phyloP scores from a whole-genome alignment of 1,139 yeast genomes.

The Taphrina pruni region DNA sequence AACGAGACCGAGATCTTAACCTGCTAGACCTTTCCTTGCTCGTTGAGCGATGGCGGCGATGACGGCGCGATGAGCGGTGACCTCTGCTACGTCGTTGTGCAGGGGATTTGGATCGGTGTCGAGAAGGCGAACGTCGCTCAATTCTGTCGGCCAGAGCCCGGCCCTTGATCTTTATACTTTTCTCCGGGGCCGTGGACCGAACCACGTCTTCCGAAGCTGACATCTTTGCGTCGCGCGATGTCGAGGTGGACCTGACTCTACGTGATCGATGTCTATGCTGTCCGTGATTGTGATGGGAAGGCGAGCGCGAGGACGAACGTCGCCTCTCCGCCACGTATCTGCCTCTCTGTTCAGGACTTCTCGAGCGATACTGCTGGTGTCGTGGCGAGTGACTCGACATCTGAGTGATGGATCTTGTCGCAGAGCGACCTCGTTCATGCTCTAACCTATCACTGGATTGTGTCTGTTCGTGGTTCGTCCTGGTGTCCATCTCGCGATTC shows the following conservation, averaged over 20 bases:
- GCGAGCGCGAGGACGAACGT: background rate
- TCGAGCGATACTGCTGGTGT: background rate
- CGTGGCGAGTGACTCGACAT: constrained; percentile 7
- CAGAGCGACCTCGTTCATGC: constrained; percentile 12
- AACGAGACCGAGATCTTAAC: constrained; percentile 3
- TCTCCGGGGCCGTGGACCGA: background rate
- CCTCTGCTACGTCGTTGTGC: background rate
- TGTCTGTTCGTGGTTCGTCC: background rate
- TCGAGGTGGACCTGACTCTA: background rate
- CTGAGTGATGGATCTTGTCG: constrained; percentile 13
- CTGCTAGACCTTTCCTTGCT: constrained; percentile 4
- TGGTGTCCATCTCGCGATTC: background rate
- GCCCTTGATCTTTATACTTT: background rate
- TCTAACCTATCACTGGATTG: background rate
- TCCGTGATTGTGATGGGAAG: background rate
- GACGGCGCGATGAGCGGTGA: constrained; percentile 10
- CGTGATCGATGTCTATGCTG: background rate
- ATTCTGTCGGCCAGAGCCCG: constrained; percentile 16
- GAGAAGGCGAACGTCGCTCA: background rate
- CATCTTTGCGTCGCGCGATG: background rate
- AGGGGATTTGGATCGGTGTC: constrained; percentile 9
- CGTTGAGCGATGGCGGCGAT: constrained; percentile 15
- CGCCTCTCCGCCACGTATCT: background rate
- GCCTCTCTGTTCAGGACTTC: background rate
- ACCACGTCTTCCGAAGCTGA: background rate